Base-by-base conservation (phyloP, 495 filamentous ascomycete species). In the Penicillium maclennaniae region DNA sequence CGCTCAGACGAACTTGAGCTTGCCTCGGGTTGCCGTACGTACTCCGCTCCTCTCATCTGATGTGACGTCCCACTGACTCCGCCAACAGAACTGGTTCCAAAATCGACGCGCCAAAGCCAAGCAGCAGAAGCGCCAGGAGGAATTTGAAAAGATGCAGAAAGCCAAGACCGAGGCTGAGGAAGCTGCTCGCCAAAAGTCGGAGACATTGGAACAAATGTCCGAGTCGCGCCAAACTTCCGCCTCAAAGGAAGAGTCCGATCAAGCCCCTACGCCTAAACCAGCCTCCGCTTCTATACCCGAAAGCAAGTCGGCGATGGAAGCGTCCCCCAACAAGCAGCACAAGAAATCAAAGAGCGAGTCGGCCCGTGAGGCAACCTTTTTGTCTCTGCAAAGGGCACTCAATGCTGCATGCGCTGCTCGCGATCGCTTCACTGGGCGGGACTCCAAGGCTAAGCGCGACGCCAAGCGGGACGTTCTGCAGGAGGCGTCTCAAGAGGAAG, bases 91-190 rank as follows among this genome's bases (percentile, higher is more conserved):
- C 60, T 93, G 90, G 90, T 95, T 92, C 69, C 89, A 95, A 66
- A 95, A 93, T 66, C 80, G 89, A 46, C 84, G 89, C 37, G 88
- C 87, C 49, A 90, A 91, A 65, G 87, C 87, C 27, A 91, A 91
- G 73, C 84, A 89, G 58, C 82, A 89, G 62, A 84, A 76, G 62
- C 81, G 84, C 64, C 84, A 87, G 63, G 81, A 85, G 63, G 85
- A 89, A 61, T 84, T 65, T 68, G 74, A 75, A 61, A 70, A 70
- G 45, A 72, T 81, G 65, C 81, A 83, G 58, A 76, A 78, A 51
- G 79, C 79, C 50, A 79, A 82, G 61, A 69, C 69, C 8, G 69
- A 76, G 51, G 68, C 72, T 7, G 70, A 76, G 51, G 72, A 75
- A 41, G 69, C 69, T 47, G 64, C 68, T 45, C 62, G 69, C 54